A percentile compares a stretch with the other conserved stretches of the same genome.
phyloP scores from a whole-genome alignment of 768 basidiomycete species.

The Saitozyma sp. region DNA sequence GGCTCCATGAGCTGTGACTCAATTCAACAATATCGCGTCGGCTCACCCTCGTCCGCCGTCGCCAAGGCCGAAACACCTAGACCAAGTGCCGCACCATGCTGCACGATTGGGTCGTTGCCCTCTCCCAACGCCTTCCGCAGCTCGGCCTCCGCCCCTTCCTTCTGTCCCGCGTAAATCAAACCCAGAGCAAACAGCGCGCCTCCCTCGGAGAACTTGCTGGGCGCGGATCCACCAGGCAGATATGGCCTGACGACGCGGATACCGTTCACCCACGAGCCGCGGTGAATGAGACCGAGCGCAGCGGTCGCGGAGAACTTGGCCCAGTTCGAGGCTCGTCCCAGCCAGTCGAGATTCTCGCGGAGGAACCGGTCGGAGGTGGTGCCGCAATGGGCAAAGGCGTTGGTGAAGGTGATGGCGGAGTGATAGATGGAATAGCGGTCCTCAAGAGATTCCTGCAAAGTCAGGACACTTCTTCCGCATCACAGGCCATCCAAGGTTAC shows the following conservation, averaged over 20 bases:
- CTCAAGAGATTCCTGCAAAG: constrained; percentile 77
- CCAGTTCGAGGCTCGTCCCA: constrained; percentile 93
- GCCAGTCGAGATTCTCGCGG: constrained; percentile 94
- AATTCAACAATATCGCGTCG: neutral
- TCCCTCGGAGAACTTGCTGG: constrained; percentile 88
- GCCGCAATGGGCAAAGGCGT: constrained; percentile 98
- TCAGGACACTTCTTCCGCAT: neutral
- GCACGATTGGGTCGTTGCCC: constrained; percentile 77
- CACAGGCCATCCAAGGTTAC: neutral
- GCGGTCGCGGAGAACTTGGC: constrained; percentile 98
- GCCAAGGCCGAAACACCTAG: constrained; percentile 96
- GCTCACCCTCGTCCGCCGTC: constrained; percentile 67
- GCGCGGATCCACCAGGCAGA: constrained; percentile 68
- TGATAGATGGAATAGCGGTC: constrained; percentile 96
- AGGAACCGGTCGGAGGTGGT: constrained; percentile 92
- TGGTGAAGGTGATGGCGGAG: constrained; percentile 91
- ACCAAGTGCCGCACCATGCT: constrained; percentile 95
- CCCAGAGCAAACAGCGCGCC: constrained; percentile 95
- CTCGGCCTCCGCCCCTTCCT: constrained; percentile 71
- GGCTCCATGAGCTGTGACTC: constrained; percentile 8
- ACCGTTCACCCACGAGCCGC: constrained; percentile 91
- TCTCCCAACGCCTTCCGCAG: constrained; percentile 62
- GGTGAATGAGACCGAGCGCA: constrained; percentile 94
- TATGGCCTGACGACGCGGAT: constrained; percentile 91
- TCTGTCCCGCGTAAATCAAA: constrained; percentile 81